Evolutionary conservation across 768 basidiomycete species (phyloP), one percentile per base, ranked within the genome.

Genomic region (Butyriboletus loyo): DNA sequence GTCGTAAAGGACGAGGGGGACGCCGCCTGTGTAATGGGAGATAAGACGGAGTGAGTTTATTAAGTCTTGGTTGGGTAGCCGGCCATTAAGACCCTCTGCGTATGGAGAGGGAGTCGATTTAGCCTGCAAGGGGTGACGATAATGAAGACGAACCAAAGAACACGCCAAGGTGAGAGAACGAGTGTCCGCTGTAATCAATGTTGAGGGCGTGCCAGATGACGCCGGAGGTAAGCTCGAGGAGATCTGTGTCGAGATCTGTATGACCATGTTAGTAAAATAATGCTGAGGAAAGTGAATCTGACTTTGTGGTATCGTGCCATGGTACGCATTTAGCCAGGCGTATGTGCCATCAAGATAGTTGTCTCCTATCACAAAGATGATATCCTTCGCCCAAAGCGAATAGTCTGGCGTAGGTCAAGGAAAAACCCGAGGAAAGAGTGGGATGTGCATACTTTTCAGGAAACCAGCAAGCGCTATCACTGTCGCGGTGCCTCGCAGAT

Each of bases 111-210:
- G 37, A 44, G 3, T 51, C 34, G 5, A 49, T 30, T 50, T 22
- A 22, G 24, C 48, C 32, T 59, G 54, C 7, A 52, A 52, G 37
- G 44, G 27, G 10, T 27, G 22, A 35, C n/a, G 28, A 27, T 32
- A 10, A 46, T 1, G 27, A 45, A n/a, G 46, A 39, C 85, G 49
- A 17, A 93, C 96, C 96, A 69, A 87, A 90, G 73, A 92, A 98
- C 10, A 98, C 72, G n/a, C 97, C 96, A 2, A 98, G 76, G 65
- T 98, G 92, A 10, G 89, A 92, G 71, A 98, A 96, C 0, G 95
- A 98, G 70, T 99, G 96, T 0, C 93, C 90, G 1, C 94, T 92
- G 68, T 98, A 98, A 67, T 98, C 97, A 38, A 99, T 83, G 60
- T 89, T 89, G 41, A 99, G 72, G 11, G 93, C 93, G 1, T 90